phyloP scores from a whole-genome alignment of 1,139 yeast genomes.

The Waltiozyma solani region DNA sequence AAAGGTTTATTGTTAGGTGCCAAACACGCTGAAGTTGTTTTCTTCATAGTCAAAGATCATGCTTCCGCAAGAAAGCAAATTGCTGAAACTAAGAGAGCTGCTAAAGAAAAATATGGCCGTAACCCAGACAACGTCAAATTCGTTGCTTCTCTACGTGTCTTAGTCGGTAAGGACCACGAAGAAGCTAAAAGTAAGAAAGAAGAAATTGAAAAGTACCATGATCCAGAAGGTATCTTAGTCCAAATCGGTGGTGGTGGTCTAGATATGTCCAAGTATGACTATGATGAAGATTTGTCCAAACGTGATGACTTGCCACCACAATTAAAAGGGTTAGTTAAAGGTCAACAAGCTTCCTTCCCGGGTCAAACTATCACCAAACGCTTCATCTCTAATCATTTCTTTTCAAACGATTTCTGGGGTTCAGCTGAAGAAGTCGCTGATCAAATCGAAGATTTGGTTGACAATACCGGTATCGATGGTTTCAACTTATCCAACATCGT shows the following conservation, averaged over 20 bases:
- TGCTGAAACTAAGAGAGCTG: slow-evolving; percentile 21
- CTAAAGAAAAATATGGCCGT: slow-evolving; percentile 26
- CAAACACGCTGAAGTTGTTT: slow-evolving; percentile 33
- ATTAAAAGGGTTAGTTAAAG: slow-evolving; percentile 1
- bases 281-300: slow-evolving; percentile 22
- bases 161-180: slow-evolving; percentile 28
- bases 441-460: slow-evolving; percentile 6
- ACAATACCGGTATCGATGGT: slow-evolving; percentile 5
- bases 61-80: slow-evolving; percentile 22
- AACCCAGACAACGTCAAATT: slow-evolving; percentile 26
- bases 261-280: slow-evolving; percentile 20
- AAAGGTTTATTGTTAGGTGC: slow-evolving; percentile 36
- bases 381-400: slow-evolving; percentile 1
- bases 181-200: slow-evolving; percentile 24
- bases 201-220: slow-evolving; percentile 25
- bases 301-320: slow-evolving; percentile 6
- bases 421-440: slow-evolving; percentile 6
- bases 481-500: slow-evolving; percentile 6
- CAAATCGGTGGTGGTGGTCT: slow-evolving; percentile 28
- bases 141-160: slow-evolving; percentile 23
- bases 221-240: slow-evolving; percentile 30
- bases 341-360: no score
- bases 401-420: slow-evolving; percentile 27
- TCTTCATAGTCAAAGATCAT: slow-evolving; percentile 13
- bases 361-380: slow-evolving; percentile 5